Evolutionary conservation across 306 rosid genomes (phyloP).

Genomic region (Begonia peltatifolia): DNA sequence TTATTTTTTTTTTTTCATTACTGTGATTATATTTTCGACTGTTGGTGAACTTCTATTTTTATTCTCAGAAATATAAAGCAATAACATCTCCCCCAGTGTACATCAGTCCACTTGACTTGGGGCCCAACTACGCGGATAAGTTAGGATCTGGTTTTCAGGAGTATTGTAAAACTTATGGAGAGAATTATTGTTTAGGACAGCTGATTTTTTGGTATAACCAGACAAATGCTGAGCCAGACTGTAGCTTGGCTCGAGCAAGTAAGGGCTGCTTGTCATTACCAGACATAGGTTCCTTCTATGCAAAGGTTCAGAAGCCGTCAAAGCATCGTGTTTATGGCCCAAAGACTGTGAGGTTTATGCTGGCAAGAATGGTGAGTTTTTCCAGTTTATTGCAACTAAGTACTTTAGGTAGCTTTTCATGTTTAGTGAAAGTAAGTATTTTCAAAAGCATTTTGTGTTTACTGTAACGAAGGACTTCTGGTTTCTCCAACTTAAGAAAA

Average conservation of each 20-base stretch:
- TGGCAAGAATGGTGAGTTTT: slow-evolving; percentile 79
- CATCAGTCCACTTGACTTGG: slow-evolving; percentile 98
- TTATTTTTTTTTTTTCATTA: background rate
- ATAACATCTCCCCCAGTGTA: slow-evolving; percentile 92
- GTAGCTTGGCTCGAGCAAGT: slow-evolving; percentile 50
- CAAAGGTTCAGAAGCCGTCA: slow-evolving; percentile 74
- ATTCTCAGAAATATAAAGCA: slow-evolving; percentile 57
- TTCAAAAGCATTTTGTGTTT: too few species aligned
- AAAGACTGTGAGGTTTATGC: slow-evolving; percentile 71
- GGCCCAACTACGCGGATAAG: slow-evolving; percentile 75
- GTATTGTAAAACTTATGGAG: slow-evolving; percentile 76
- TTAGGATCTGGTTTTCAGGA: slow-evolving; percentile 71
- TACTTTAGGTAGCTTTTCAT: background rate
- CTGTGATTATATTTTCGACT: background rate
- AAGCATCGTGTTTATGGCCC: slow-evolving; percentile 86
- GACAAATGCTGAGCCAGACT: slow-evolving; percentile 70
- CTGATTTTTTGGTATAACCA: slow-evolving; percentile 94
- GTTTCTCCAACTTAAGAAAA: too few species aligned
- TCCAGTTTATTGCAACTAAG: background rate
- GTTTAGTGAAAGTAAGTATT: too few species aligned
- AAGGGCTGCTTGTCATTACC: slow-evolving; percentile 90
- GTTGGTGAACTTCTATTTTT: background rate
- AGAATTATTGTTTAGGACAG: slow-evolving; percentile 94
- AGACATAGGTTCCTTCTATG: slow-evolving; percentile 76
- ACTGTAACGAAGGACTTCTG: too few species aligned